Percentiles rank a stretch among this genome's conserved stretches.
Conservation (phyloP, 2,329 filamentous ascomycete genomes). For the Aureobasidium sp. region DNA sequence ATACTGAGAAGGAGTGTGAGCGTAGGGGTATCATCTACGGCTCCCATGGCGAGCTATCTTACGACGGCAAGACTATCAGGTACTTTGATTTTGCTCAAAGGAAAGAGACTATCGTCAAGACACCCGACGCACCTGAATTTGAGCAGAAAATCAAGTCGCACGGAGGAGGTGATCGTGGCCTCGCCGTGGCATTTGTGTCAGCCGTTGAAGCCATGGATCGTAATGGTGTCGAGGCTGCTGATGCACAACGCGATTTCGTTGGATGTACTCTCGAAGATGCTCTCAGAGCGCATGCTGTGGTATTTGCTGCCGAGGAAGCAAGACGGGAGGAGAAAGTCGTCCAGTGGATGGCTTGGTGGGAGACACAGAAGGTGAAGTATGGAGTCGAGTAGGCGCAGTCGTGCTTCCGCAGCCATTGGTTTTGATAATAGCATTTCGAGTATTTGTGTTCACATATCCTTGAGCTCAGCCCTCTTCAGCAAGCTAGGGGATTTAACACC, state of each 20-base stretch:
- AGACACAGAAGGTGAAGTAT: no score
- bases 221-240: constrained; percentile 67
- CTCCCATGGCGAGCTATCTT: constrained; percentile 84
- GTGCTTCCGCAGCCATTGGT: no score
- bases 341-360: constrained; percentile 83
- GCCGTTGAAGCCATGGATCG: constrained; percentile 86
- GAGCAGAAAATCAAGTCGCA: constrained; percentile 64
- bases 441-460: no score
- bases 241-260: constrained; percentile 79
- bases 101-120: no score
- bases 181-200: constrained; percentile 83
- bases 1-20: constrained; percentile 88
- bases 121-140: constrained; percentile 61
- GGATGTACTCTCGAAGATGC: constrained; percentile 89
- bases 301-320: constrained; percentile 95
- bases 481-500: no score
- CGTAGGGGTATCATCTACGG: constrained; percentile 90
- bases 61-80: constrained; percentile 81
- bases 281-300: constrained; percentile 89
- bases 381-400: no score
- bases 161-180: constrained; percentile 82
- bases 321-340: constrained; percentile 74
- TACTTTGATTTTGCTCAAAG: constrained; percentile 79
- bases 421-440: no score
- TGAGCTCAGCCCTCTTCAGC: no score